Evolutionary conservation across 176 grass and related monocot species (phyloP).

Genomic region (Lolium perenne): DNA sequence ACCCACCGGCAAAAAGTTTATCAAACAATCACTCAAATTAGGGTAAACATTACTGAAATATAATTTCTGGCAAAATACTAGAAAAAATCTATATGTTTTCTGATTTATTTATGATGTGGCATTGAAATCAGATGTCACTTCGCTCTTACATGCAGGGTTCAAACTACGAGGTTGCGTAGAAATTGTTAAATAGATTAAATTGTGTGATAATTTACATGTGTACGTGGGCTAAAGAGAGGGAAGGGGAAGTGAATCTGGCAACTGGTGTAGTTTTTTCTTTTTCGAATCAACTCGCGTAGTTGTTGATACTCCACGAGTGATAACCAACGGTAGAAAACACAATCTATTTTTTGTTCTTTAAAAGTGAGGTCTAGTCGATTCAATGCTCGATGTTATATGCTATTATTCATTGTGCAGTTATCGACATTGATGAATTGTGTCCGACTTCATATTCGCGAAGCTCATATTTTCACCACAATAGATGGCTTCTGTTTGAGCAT

Average conservation of each 20-base stretch:
- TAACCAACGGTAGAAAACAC: neutral
- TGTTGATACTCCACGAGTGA: neutral
- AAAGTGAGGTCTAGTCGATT: neutral
- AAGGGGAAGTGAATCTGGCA: neutral
- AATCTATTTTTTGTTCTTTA: neutral
- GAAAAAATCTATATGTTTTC: no score
- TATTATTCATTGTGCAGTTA: conserved; percentile 20
- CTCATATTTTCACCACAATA: conserved; percentile 81
- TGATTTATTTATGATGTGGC: neutral
- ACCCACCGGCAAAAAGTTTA: no score
- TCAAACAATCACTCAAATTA: neutral
- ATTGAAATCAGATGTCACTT: neutral
- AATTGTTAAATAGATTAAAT: neutral
- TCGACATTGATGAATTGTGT: conserved; percentile 2
- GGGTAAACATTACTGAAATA: neutral
- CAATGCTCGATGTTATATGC: neutral
- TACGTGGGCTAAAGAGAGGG: neutral
- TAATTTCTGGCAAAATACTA: neutral
- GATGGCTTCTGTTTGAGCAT: conserved; percentile 84
- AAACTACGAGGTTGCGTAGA: neutral
- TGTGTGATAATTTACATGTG: neutral
- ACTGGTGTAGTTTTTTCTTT: no score
- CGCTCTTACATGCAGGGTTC: neutral
- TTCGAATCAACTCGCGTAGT: no score
- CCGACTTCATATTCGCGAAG: conserved; percentile 79